A percentile compares a stretch with the other conserved stretches of the same genome.
Evolutionary conservation across 176 grass and related monocot species (phyloP).

Genomic region (Eragrostis nindensis): DNA sequence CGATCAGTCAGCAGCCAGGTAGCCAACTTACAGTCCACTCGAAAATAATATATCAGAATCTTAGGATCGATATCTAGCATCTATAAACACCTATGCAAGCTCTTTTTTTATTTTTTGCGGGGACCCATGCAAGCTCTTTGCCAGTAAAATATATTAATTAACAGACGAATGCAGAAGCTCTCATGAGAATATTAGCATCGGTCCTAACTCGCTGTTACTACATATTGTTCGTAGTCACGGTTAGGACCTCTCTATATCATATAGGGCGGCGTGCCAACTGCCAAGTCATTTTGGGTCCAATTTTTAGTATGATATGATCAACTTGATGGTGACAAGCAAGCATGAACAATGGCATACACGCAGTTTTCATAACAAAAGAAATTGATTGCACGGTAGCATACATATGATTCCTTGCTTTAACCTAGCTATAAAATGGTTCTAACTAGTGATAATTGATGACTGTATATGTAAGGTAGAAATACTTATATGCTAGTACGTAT

Average conservation of each 20-base stretch:
- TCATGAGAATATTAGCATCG: not conserved
- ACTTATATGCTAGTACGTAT: not conserved
- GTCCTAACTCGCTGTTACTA: slow-evolving; percentile 18
- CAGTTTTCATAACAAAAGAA: not conserved
- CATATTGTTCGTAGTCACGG: not conserved
- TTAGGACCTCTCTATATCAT: slow-evolving; percentile 21
- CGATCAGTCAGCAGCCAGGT: slow-evolving; percentile 35
- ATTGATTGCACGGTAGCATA: not conserved
- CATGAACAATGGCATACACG: slow-evolving; percentile 26
- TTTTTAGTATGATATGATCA: not conserved
- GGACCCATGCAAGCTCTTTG: not conserved
- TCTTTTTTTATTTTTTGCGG: too few relatives aligned
- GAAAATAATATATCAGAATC: not conserved
- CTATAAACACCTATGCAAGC: not conserved
- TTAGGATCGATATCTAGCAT: not conserved
- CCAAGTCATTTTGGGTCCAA: not conserved
- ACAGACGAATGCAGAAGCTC: not conserved
- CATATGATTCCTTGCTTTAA: not conserved
- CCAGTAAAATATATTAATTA: slow-evolving; percentile 21
- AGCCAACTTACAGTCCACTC: slow-evolving; percentile 24
- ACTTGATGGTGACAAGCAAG: not conserved
- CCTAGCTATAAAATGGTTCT: not conserved
- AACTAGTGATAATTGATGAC: not conserved
- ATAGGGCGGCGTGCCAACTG: not conserved
- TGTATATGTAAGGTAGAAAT: not conserved